phyloP scores from a whole-genome alignment of 163 green algal species.

The Scenedesmus sp. region DNA sequence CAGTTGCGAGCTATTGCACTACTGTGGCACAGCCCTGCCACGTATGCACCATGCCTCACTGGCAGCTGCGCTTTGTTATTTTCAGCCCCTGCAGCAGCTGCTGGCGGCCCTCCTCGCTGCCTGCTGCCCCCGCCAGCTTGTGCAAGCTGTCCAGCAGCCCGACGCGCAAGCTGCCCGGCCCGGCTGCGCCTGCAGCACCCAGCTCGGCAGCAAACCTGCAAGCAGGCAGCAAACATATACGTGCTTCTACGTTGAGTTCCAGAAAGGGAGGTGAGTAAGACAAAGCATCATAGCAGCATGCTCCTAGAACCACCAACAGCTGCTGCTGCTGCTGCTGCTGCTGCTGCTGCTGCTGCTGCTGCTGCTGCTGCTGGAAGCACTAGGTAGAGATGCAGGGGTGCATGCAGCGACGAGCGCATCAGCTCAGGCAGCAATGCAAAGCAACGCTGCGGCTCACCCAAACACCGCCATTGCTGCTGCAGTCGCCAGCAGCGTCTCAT shows the following conservation, averaged over 20 bases:
- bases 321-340: neutral
- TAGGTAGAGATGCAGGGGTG: neutral
- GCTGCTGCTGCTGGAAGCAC: neutral
- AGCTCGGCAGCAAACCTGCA: slow-evolving; percentile 52
- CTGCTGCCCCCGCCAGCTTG: slow-evolving; percentile 47
- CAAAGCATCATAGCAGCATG: neutral
- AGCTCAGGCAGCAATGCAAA: neutral
- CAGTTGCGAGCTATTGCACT: too few species aligned
- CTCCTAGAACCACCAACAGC: neutral
- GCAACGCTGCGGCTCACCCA: slow-evolving; percentile 65
- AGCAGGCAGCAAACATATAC: neutral
- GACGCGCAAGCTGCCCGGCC: slow-evolving; percentile 74
- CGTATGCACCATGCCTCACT: neutral
- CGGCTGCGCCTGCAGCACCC: slow-evolving; percentile 59
- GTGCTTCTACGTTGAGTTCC: neutral
- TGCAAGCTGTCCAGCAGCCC: slow-evolving; percentile 73
- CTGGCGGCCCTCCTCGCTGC: neutral
- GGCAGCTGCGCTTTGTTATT: neutral
- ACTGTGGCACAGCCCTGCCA: neutral
- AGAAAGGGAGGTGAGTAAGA: neutral
- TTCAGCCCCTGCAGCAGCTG: slow-evolving; percentile 29
- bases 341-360: neutral
- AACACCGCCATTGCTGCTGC: slow-evolving; percentile 82
- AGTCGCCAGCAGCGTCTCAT: slow-evolving; percentile 69
- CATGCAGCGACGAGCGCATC: too few species aligned